Percentiles rank a stretch among this genome's conserved stretches.
phyloP scores from a whole-genome alignment of 345 rosid genomes.

The Dipteronia dyeriana region DNA sequence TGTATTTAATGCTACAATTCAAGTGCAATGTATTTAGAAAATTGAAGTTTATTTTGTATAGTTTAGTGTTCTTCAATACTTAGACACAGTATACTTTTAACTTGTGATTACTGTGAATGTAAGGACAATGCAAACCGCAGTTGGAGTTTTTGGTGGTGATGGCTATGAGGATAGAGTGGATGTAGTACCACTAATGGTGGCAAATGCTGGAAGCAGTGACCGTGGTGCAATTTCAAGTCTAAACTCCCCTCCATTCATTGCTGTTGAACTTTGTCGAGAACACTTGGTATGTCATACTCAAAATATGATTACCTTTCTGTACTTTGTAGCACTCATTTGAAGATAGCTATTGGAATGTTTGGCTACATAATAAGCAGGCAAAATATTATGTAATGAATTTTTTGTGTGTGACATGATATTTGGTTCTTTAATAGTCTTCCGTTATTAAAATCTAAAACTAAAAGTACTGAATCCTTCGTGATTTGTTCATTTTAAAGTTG shows the following conservation, averaged over 20 bases:
- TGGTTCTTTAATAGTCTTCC: background rate
- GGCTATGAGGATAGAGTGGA: conserved; percentile 64
- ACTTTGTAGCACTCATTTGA: background rate
- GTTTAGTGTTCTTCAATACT: background rate
- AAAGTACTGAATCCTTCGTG: background rate
- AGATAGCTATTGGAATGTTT: background rate
- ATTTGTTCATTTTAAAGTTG: background rate
- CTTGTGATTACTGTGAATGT: conserved; percentile 25
- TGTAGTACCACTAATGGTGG: conserved; percentile 79
- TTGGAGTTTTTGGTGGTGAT: conserved; percentile 94
- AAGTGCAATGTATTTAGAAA: too few relatives aligned
- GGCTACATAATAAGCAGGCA: background rate
- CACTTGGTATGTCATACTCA: conserved; percentile 62
- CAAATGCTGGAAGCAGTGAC: conserved; percentile 81
- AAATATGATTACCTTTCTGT: conserved; percentile 1
- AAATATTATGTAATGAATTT: background rate
- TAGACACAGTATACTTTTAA: conserved; percentile 1
- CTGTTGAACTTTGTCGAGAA: conserved; percentile 90
- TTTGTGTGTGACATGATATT: background rate
- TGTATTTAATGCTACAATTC: too few relatives aligned
- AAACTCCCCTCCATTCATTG: conserved; percentile 72
- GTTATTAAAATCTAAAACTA: background rate
- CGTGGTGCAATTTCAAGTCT: conserved; percentile 84
- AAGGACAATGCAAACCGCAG: conserved; percentile 97
- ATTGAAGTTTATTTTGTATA: background rate